These are phyloP conservation scores for Saksenaea oblongispora DNA, from an alignment of 371 early-diverging fungal genomes.

Conservation along the genomic window DNA sequence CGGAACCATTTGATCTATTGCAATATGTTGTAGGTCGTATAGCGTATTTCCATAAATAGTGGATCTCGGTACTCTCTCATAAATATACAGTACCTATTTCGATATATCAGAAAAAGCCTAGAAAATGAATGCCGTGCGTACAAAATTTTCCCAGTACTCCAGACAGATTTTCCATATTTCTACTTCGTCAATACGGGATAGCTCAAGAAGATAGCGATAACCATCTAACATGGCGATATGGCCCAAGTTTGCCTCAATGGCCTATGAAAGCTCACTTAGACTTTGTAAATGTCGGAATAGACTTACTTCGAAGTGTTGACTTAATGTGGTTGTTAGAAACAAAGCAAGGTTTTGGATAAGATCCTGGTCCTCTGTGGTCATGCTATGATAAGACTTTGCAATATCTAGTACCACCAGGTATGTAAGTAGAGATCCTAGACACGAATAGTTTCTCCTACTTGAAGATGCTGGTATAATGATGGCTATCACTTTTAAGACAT, in stretches of 20 bases:
- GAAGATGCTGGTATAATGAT: slow-evolving; percentile 76
- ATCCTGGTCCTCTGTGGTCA: slow-evolving; percentile 24
- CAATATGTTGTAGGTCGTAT: slow-evolving; percentile 79
- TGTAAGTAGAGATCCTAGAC: slow-evolving; percentile 48
- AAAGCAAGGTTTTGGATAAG: slow-evolving; percentile 46
- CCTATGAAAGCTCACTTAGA: too few species aligned
- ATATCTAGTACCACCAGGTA: slow-evolving; percentile 61
- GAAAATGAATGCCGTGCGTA: slow-evolving; percentile 51
- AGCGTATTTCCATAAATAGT: slow-evolving; percentile 41
- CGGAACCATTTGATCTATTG: slow-evolving; percentile 93
- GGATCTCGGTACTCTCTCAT: neutral
- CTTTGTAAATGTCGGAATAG: too few species aligned
- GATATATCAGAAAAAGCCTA: neutral
- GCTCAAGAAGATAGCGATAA: slow-evolving; percentile 83
- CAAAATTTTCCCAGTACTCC: slow-evolving; percentile 94
- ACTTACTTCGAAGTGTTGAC: slow-evolving; percentile 80
- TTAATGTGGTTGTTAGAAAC: slow-evolving; percentile 81
- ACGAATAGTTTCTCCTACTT: slow-evolving; percentile 79
- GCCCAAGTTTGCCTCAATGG: neutral
- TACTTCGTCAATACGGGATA: slow-evolving; percentile 90
- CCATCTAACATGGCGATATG: slow-evolving; percentile 37
- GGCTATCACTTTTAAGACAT: slow-evolving; percentile 14
- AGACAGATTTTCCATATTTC: slow-evolving; percentile 96
- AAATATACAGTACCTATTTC: neutral
- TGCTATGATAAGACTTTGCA: slow-evolving; percentile 81